Evolutionary conservation across 495 filamentous ascomycete genomes (phyloP).

Genomic region (Chlorociboria aeruginascens): DNA sequence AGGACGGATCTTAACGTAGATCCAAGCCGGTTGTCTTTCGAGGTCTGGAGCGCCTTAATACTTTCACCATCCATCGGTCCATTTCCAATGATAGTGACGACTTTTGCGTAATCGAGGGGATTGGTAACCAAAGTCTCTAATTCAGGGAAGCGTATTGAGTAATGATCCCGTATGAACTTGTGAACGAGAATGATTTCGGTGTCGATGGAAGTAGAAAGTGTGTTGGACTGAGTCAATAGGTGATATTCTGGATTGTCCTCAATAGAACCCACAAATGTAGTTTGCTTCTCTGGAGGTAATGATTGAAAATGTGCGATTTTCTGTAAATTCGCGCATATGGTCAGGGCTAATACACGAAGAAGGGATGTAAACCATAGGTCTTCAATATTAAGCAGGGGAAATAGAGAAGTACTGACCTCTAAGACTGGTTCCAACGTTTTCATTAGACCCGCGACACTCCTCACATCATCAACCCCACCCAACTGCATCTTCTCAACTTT

Average conservation of each 20-base stretch:
- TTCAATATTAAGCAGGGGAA: slow-evolving; percentile 23
- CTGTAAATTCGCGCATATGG: slow-evolving; percentile 43
- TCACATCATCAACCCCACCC: slow-evolving; percentile 57
- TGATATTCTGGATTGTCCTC: slow-evolving; percentile 84
- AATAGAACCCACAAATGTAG: slow-evolving; percentile 54
- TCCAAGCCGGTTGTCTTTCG: slow-evolving; percentile 65
- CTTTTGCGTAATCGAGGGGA: slow-evolving; percentile 90
- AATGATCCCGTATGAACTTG: slow-evolving; percentile 92
- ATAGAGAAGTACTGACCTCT: slow-evolving; percentile 47
- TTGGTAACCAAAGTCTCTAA: slow-evolving; percentile 89
- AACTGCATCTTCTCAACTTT: slow-evolving; percentile 72
- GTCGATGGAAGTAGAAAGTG: slow-evolving; percentile 77
- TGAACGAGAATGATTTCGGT: slow-evolving; percentile 87
- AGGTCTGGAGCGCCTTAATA: slow-evolving; percentile 61
- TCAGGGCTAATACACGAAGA: slow-evolving; percentile 32
- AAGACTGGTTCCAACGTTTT: slow-evolving; percentile 64
- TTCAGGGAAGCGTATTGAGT: slow-evolving; percentile 87
- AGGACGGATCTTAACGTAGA: slow-evolving; percentile 65
- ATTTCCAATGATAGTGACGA: slow-evolving; percentile 86
- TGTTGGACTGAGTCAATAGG: slow-evolving; percentile 71
- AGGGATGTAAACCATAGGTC: slow-evolving; percentile 31
- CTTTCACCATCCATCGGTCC: slow-evolving; percentile 75
- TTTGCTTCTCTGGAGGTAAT: slow-evolving; percentile 50
- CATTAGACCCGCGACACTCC: slow-evolving; percentile 63
- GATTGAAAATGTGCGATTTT: slow-evolving; percentile 66